Evolutionary conservation across 2,329 filamentous ascomycete species (phyloP).

Genomic region (Neoarthrinium moseri): DNA sequence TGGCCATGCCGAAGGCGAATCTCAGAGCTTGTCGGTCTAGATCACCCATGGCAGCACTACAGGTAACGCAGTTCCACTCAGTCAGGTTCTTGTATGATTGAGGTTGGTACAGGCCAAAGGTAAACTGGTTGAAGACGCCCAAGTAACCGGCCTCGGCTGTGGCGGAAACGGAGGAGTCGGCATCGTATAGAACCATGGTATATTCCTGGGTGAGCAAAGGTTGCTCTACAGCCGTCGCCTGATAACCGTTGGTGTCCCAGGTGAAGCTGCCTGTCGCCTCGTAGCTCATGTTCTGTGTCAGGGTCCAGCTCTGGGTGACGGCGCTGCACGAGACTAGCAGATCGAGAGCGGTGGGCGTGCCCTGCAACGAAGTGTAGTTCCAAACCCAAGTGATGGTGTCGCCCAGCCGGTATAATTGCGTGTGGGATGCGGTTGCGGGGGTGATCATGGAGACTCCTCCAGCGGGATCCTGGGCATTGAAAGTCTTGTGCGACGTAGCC

Average conservation of each 20-base stretch:
- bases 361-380: conserved; percentile 64
- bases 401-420: conserved; percentile 59
- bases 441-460: conserved; percentile 54
- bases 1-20: conserved; percentile 52
- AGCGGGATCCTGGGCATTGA: conserved; percentile 42
- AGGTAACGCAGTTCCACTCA: conserved; percentile 57
- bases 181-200: conserved; percentile 62
- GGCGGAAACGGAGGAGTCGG: conserved; percentile 49
- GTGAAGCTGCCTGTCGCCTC: conserved; percentile 47
- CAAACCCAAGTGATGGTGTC: conserved; percentile 59
- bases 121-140: conserved; percentile 44
- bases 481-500: conserved; percentile 37
- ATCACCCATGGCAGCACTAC: conserved; percentile 49
- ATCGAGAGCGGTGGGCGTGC: conserved; percentile 59
- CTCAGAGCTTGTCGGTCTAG: conserved; percentile 47
- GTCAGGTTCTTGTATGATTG: conserved; percentile 49
- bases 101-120: conserved; percentile 57
- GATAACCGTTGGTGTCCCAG: conserved; percentile 56
- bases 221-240: conserved; percentile 41
- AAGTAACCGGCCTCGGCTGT: conserved; percentile 56
- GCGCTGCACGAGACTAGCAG: conserved; percentile 56
- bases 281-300: conserved; percentile 64
- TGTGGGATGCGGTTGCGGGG: conserved; percentile 43
- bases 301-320: conserved; percentile 54
- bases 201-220: conserved; percentile 56